Evolutionary conservation across 2,329 filamentous ascomycete species (phyloP).

Genomic region (Aspergillus chevalieri): DNA sequence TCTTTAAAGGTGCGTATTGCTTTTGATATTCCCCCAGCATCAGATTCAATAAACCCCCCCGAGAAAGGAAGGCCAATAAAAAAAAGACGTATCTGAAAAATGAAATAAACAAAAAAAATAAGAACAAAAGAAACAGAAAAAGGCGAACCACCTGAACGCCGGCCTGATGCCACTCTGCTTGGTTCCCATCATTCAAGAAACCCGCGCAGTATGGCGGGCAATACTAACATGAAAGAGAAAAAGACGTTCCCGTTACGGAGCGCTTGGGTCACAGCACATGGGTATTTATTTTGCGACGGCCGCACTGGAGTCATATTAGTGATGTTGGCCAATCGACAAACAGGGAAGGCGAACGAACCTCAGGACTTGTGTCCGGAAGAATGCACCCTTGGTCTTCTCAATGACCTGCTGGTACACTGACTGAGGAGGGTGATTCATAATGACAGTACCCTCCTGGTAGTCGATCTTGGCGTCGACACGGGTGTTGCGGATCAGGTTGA

Average conservation of each 20-base stretch:
- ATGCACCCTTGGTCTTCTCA: constrained; percentile 96
- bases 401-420: constrained; percentile 99
- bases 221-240: constrained; percentile 29
- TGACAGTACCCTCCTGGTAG: constrained; percentile 95
- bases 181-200: constrained; percentile 28
- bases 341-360: constrained; percentile 39
- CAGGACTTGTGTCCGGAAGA: constrained; percentile 96
- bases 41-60: neutral
- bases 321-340: constrained; percentile 5
- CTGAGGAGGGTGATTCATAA: constrained; percentile 99
- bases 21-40: constrained; percentile 1
- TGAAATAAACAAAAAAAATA: constrained; percentile 17
- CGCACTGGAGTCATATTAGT: constrained; percentile 25
- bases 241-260: constrained; percentile 22
- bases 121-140: constrained; percentile 18
- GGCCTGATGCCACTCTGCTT: constrained; percentile 38
- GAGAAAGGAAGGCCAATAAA: neutral
- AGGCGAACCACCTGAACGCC: constrained; percentile 37
- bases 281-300: constrained; percentile 45
- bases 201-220: constrained; percentile 18
- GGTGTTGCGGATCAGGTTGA: constrained; percentile 97
- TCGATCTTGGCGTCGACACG: constrained; percentile 98
- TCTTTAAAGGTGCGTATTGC: neutral
- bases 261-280: constrained; percentile 10
- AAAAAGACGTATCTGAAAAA: constrained; percentile 3